Base-by-base conservation (phyloP, 1,284 basidiomycete genomes). In the Ganoderma lingzhi region DNA sequence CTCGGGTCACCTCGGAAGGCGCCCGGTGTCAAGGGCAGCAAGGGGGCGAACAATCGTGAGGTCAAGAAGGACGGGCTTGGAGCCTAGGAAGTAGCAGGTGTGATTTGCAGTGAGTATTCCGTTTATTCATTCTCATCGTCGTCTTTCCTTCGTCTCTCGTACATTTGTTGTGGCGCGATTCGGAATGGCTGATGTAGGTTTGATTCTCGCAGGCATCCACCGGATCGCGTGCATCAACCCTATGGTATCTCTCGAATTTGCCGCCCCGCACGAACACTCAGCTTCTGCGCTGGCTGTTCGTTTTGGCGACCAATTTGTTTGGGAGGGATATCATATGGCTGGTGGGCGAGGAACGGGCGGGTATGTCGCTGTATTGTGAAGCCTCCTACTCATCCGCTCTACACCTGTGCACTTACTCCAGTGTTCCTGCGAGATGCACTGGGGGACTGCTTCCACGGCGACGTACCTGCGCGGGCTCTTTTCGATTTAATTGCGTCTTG, bases 1-100 rank as follows among this genome's bases (percentile, higher is more conserved):
- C 53, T 62, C 9, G 71, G 69, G 30, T 72, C 71, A 2, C 71
- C 71, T n/a, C 69, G 71, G 10, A 63, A 44, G 45, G 66, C 68
- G 64, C 12, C 3, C 10, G 12, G 48, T 32, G 23, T 12, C 17
- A 59, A 66, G 30, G 39, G 39, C 5, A 41, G 12, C 39, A 41
- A 41, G 39, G 30, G 48, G 3, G 48, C n/a, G 3, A 41, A 64
- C 37, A 63, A 39, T 32, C 6, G 23, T 32, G 42, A 53, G 59
- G 39, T 30, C 39, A 41, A 39, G 37, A 61, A 42, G 39, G 59
- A 30, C 39, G 12, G 44, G 35, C 23, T 3, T n/a, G 59, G 44
- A 39, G 23, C 10, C 8, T 61, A 44, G 28, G 41, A 39, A 6
- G 19, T 10, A 19, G 14, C 12, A 10, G 59, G 35, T 42, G 64